phyloP scores from a whole-genome alignment of 257 asterid species.

The Przewalskia tangutica region DNA sequence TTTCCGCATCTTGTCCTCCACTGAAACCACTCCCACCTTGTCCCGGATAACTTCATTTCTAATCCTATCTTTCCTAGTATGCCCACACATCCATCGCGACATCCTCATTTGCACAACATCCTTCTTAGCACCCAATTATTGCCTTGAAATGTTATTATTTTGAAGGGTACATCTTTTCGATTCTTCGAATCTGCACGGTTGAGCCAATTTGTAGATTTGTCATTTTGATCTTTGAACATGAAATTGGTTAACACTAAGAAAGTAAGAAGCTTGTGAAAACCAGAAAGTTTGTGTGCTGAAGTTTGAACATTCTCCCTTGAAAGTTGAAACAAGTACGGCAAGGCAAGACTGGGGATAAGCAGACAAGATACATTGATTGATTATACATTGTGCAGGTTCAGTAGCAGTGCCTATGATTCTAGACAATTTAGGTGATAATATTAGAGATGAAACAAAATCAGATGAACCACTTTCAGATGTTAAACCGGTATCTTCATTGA shows the following conservation, averaged over 20 bases:
- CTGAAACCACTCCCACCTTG: too few relatives aligned
- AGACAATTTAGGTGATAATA: slow-evolving; percentile 21
- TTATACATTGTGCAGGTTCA: slow-evolving; percentile 27
- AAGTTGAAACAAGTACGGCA: neutral
- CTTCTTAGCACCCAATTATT: neutral
- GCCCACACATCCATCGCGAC: too few relatives aligned
- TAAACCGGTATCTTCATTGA: slow-evolving; percentile 23
- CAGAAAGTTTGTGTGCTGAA: neutral
- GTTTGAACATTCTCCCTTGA: neutral
- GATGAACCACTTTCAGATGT: slow-evolving; percentile 16
- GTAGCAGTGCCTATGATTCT: slow-evolving; percentile 22
- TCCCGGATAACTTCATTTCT: too few relatives aligned
- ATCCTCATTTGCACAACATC: too few relatives aligned
- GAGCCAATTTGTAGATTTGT: neutral
- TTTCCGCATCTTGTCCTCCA: too few relatives aligned
- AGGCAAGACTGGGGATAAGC: neutral
- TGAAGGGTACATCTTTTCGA: neutral
- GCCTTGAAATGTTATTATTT: neutral
- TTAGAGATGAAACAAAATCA: slow-evolving; percentile 6
- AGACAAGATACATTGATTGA: neutral
- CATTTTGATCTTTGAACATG: neutral
- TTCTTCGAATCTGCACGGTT: neutral
- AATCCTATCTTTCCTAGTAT: too few relatives aligned
- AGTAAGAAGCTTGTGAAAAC: neutral
- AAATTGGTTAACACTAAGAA: neutral